Conservation (phyloP, 192 early-diverging fungal species). For the Backusella mclennaniae region DNA sequence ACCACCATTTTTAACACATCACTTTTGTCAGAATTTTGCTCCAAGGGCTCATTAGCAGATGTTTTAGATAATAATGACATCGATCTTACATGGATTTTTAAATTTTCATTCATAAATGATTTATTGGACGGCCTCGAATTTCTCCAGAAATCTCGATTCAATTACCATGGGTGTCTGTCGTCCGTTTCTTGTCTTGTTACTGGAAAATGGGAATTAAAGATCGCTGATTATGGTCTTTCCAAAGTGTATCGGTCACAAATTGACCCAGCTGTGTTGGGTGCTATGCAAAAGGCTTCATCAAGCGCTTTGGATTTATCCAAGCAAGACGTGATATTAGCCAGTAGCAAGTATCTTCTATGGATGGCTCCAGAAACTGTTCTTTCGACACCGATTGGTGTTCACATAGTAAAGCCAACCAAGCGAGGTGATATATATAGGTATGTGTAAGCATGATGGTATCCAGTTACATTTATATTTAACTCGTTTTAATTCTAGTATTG, state of each 20-base stretch:
- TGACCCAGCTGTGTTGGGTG: not conserved
- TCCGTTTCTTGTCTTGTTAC: slow-evolving; percentile 42
- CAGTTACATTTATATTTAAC: not conserved
- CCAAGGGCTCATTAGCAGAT: slow-evolving; percentile 39
- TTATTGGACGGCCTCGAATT: slow-evolving; percentile 43
- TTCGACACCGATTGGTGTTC: slow-evolving; percentile 16
- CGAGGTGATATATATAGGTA: slow-evolving; percentile 42
- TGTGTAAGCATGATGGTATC: not conserved
- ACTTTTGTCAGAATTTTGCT: slow-evolving; percentile 32
- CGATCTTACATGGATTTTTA: slow-evolving; percentile 46
- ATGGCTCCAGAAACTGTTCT: slow-evolving; percentile 34
- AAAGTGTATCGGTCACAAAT: slow-evolving; percentile 28
- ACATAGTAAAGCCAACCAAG: slow-evolving; percentile 30
- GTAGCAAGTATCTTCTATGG: slow-evolving; percentile 31
- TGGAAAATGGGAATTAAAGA: slow-evolving; percentile 44
- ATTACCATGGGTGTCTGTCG: slow-evolving; percentile 38
- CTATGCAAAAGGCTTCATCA: not conserved
- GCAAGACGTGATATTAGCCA: not conserved
- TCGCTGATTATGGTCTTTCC: slow-evolving; percentile 40
- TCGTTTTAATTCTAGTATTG: slow-evolving; percentile 32
- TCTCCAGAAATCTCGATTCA: slow-evolving; percentile 44
- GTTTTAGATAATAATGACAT: slow-evolving; percentile 41
- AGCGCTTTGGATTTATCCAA: not conserved
- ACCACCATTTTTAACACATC: not conserved
- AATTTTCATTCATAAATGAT: slow-evolving; percentile 45